A percentile compares a stretch with the other conserved stretches of the same genome.
Conservation (phyloP, 495 filamentous ascomycete genomes). For the Talaromyces trachyspermus region DNA sequence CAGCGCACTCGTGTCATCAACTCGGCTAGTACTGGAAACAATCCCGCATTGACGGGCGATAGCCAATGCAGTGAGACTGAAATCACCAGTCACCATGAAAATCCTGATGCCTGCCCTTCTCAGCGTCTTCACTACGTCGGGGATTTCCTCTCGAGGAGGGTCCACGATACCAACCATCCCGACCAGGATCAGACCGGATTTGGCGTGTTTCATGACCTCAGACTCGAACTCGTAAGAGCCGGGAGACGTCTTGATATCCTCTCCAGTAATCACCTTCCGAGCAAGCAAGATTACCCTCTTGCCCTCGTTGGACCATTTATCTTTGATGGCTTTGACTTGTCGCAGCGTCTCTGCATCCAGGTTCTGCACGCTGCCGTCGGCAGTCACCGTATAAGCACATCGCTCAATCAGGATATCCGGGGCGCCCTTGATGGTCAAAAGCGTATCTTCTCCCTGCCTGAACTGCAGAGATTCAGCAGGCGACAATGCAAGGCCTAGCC, state of each 20-base stretch:
- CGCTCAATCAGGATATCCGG: conserved; percentile 41
- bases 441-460: conserved; percentile 15
- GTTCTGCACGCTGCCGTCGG: conserved; percentile 22
- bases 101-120: conserved; percentile 55
- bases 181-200: conserved; percentile 36
- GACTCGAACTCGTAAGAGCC: conserved; percentile 37
- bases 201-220: conserved; percentile 30
- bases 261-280: conserved; percentile 23
- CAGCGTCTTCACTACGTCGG: conserved; percentile 38
- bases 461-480: conserved; percentile 5
- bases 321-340: conserved; percentile 30
- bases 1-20: conserved; percentile 18
- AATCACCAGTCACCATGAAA: conserved; percentile 64
- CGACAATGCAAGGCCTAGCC: conserved; percentile 1
- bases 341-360: conserved; percentile 27
- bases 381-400: conserved; percentile 31
- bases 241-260: conserved; percentile 10
- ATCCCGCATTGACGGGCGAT: conserved; percentile 64
- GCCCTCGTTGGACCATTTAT: conserved; percentile 35
- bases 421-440: conserved; percentile 41
- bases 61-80: conserved; percentile 59
- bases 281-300: conserved; percentile 47
- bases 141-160: conserved; percentile 59
- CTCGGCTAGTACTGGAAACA: conserved; percentile 2
- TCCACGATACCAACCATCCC: conserved; percentile 49